phyloP scores from a whole-genome alignment of 139 green algal genomes.

The Tetradesmus lagerheimii region DNA sequence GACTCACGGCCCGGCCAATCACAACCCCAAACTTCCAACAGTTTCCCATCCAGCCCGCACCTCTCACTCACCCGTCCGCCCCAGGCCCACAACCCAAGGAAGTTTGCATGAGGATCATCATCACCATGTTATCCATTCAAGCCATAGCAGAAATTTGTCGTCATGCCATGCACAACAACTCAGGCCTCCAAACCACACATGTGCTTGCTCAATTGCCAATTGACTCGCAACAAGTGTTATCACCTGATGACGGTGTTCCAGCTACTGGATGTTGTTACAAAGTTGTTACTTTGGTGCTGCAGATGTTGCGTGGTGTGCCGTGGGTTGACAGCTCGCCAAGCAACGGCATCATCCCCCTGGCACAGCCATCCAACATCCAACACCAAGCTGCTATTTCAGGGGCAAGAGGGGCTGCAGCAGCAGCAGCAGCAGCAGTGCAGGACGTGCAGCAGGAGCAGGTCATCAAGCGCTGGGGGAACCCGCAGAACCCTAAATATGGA shows the following conservation, averaged over 20 bases:
- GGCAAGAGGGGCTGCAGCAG: neutral
- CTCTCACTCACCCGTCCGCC: too few species aligned
- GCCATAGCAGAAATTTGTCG: too few species aligned
- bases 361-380: neutral
- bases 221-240: too few species aligned
- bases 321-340: constrained; percentile 84
- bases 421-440: neutral
- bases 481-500: constrained; percentile 54
- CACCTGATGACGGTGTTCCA: neutral
- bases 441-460: constrained; percentile 22
- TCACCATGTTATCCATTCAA: too few species aligned
- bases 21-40: too few species aligned
- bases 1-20: too few species aligned
- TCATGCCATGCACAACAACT: too few species aligned
- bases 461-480: constrained; percentile 68
- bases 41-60: too few species aligned
- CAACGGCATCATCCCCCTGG: constrained; percentile 50
- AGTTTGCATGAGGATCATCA: too few species aligned
- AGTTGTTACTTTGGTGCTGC: neutral
- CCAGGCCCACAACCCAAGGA: too few species aligned
- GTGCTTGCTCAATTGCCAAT: too few species aligned
- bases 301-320: constrained; percentile 60
- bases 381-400: neutral
- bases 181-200: too few species aligned
- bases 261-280: neutral